Conservation (phyloP, 495 filamentous ascomycete genomes). For the Aspergillus olivimuriae region DNA sequence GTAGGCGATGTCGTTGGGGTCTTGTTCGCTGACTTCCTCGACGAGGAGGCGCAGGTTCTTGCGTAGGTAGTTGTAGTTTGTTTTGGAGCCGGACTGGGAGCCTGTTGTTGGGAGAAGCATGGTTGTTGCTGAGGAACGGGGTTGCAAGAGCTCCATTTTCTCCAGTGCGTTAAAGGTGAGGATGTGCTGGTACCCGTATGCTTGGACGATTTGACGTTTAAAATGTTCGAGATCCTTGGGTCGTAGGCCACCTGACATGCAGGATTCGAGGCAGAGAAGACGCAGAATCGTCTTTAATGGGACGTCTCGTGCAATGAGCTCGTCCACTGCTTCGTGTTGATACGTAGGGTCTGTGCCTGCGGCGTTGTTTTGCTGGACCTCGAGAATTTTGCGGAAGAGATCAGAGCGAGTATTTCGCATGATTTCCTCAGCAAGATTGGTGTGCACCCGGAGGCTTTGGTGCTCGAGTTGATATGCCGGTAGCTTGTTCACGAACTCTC, state of each 20-base stretch:
- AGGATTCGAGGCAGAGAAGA: slow-evolving; percentile 84
- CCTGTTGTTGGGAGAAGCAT: slow-evolving; percentile 63
- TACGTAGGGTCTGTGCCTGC: slow-evolving; percentile 81
- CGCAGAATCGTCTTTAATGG: slow-evolving; percentile 75
- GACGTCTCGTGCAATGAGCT: slow-evolving; percentile 80
- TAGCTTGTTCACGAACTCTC: slow-evolving; percentile 85
- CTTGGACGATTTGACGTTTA: slow-evolving; percentile 79
- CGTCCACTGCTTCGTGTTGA: slow-evolving; percentile 85
- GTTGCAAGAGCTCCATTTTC: slow-evolving; percentile 77
- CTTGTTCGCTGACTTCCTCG: slow-evolving; percentile 93
- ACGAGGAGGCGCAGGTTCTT: slow-evolving; percentile 83
- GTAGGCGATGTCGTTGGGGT: slow-evolving; percentile 95
- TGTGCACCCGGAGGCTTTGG: slow-evolving; percentile 85
- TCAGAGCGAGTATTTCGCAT: slow-evolving; percentile 85
- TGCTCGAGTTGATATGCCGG: slow-evolving; percentile 92
- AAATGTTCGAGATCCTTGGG: slow-evolving; percentile 82
- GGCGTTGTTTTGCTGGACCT: slow-evolving; percentile 95
- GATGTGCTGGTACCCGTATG: slow-evolving; percentile 91
- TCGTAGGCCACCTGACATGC: slow-evolving; percentile 81
- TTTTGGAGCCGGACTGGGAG: slow-evolving; percentile 55
- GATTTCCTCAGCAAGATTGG: slow-evolving; percentile 87
- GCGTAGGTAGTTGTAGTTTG: slow-evolving; percentile 84
- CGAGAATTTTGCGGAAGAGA: slow-evolving; percentile 77
- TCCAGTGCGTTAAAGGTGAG: slow-evolving; percentile 86
- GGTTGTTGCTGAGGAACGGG: slow-evolving; percentile 60